These are phyloP conservation scores for Pleurozium schreberi DNA, from an alignment of 225 moss, liverwort and hornwort species.

Conservation along the genomic window DNA sequence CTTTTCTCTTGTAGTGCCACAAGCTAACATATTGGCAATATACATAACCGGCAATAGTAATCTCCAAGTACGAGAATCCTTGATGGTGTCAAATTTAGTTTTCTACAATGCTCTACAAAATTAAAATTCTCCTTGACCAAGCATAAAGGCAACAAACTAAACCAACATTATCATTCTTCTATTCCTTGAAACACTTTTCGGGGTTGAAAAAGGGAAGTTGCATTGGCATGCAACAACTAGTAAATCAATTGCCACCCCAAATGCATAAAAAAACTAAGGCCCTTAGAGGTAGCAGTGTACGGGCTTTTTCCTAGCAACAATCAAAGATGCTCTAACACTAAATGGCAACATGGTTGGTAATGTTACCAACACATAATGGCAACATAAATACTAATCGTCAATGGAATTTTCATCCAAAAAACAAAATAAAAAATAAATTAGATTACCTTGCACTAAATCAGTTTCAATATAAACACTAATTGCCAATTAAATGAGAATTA, in stretches of 20 bases:
- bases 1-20: no score
- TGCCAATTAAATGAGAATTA: no score
- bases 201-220: accelerated
- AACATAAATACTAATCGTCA: background rate
- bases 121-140: background rate
- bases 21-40: background rate
- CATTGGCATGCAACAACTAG: accelerated
- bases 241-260: background rate
- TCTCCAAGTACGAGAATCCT: background rate
- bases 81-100: background rate
- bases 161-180: background rate
- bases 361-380: accelerated
- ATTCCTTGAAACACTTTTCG: background rate
- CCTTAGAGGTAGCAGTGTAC: accelerated
- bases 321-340: background rate
- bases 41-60: background rate
- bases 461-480: accelerated
- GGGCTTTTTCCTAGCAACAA: background rate
- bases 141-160: background rate
- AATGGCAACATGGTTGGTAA: background rate
- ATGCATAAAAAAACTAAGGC: background rate
- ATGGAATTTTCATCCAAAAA: background rate
- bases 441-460: background rate
- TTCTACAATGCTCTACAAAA: background rate
- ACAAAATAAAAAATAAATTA: background rate